phyloP scores from a whole-genome alignment of 2,329 filamentous ascomycete genomes.

The Colletotrichum acutatum region DNA sequence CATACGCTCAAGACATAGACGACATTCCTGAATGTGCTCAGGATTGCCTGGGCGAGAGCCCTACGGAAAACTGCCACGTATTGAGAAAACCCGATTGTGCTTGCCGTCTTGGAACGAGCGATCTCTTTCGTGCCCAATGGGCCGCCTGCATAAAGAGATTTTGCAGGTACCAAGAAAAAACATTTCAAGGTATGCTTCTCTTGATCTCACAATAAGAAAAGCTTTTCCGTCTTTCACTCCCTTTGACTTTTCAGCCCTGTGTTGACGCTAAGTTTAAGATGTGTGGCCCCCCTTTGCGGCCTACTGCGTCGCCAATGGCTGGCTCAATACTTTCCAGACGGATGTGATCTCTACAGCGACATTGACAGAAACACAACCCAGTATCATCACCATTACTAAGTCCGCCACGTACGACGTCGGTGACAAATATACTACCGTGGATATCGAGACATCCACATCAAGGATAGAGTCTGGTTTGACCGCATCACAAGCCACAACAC shows the following conservation, averaged over 20 bases:
- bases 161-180: background rate
- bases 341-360: background rate
- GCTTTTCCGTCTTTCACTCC: background rate
- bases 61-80: background rate
- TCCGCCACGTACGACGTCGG: background rate
- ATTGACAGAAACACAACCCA: background rate
- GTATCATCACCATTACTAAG: background rate
- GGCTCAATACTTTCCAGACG: background rate
- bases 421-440: background rate
- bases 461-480: background rate
- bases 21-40: background rate
- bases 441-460: background rate
- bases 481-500: background rate
- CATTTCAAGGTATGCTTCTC: background rate
- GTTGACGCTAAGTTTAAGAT: background rate
- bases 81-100: background rate
- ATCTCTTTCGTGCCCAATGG: background rate
- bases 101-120: background rate
- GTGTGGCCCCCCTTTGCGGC: background rate
- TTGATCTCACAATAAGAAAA: background rate
- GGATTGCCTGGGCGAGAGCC: background rate
- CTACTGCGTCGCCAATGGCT: background rate
- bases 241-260: background rate
- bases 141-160: background rate
- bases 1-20: background rate